A percentile compares a stretch with the other conserved stretches of the same genome.
phyloP scores from a whole-genome alignment of 805 yeast species.

The Ogataea siamensis region DNA sequence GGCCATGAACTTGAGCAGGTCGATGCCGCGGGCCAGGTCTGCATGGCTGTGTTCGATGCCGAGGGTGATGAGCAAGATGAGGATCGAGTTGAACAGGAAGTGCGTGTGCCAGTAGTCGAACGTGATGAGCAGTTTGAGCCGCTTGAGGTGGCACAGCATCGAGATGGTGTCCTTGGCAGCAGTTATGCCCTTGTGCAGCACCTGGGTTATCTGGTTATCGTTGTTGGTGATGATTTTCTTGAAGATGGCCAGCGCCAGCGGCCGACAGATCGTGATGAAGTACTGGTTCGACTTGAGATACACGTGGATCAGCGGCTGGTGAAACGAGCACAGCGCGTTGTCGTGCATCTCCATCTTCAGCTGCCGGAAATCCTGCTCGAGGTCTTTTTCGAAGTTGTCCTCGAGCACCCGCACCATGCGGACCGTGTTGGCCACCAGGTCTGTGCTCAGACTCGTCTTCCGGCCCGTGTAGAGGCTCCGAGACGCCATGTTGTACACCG shows the following conservation, averaged over 20 bases:
- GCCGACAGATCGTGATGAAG: slow-evolving; percentile 37
- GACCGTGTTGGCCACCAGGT: slow-evolving; percentile 23
- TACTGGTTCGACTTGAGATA: slow-evolving; percentile 37
- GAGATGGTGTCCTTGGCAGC: slow-evolving; percentile 35
- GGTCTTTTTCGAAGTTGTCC: slow-evolving; percentile 24
- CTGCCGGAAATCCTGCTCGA: slow-evolving; percentile 23
- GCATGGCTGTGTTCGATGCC: slow-evolving; percentile 13
- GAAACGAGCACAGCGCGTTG: slow-evolving; percentile 17
- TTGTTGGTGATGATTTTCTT: slow-evolving; percentile 26
- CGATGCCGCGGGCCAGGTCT: slow-evolving; percentile 22
- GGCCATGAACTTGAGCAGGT: slow-evolving; percentile 30
- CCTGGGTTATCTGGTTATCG: slow-evolving; percentile 25
- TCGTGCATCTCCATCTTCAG: slow-evolving; percentile 20
- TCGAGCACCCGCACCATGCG: slow-evolving; percentile 21
- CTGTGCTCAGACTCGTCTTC: slow-evolving; percentile 20
- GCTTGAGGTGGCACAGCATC: slow-evolving; percentile 29
- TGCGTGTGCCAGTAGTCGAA: slow-evolving; percentile 42
- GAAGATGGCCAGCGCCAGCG: slow-evolving; percentile 35
- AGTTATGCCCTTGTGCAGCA: slow-evolving; percentile 31
- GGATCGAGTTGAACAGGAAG: slow-evolving; percentile 36
- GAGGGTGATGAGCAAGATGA: slow-evolving; percentile 29
- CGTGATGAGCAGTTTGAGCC: slow-evolving; percentile 32
- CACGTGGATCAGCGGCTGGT: slow-evolving; percentile 32
- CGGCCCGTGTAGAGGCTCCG: slow-evolving; percentile 25
- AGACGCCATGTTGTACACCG: slow-evolving; percentile 33